A percentile compares a stretch with the other conserved stretches of the same genome.
Evolutionary conservation across 768 basidiomycete genomes (phyloP).

Genomic region (Xerocomus potaroensis): DNA sequence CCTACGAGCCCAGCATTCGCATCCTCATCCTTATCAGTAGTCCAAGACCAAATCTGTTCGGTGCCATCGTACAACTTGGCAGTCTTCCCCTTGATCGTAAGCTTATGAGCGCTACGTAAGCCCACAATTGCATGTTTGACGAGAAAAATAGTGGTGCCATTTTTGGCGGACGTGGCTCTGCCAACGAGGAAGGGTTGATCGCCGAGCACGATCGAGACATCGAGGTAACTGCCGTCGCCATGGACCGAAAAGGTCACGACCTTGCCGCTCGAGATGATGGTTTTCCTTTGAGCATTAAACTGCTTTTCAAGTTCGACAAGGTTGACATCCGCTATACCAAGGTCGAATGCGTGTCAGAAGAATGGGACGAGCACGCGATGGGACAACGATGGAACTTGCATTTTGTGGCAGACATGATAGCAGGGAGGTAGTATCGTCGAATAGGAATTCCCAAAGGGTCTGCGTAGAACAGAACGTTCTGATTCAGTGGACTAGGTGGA

Average conservation of each 20-base stretch:
- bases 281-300: background rate
- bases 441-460: no score
- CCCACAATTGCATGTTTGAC: background rate
- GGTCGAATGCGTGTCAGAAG: background rate
- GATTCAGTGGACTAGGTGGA: no score
- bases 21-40: background rate
- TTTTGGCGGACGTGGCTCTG: background rate
- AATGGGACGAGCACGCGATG: no score
- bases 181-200: background rate
- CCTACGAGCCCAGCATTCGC: background rate
- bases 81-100: background rate
- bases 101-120: background rate
- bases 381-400: no score
- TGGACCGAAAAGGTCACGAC: background rate
- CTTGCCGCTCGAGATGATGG: background rate
- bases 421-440: no score
- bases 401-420: no score
- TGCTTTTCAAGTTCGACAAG: background rate
- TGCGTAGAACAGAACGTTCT: no score
- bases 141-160: background rate
- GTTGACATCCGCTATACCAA: background rate
- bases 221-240: background rate
- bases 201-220: background rate
- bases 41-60: background rate
- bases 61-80: background rate